Evolutionary conservation across 2,329 filamentous ascomycete species (phyloP).

Genomic region (Colletotrichum sp.): DNA sequence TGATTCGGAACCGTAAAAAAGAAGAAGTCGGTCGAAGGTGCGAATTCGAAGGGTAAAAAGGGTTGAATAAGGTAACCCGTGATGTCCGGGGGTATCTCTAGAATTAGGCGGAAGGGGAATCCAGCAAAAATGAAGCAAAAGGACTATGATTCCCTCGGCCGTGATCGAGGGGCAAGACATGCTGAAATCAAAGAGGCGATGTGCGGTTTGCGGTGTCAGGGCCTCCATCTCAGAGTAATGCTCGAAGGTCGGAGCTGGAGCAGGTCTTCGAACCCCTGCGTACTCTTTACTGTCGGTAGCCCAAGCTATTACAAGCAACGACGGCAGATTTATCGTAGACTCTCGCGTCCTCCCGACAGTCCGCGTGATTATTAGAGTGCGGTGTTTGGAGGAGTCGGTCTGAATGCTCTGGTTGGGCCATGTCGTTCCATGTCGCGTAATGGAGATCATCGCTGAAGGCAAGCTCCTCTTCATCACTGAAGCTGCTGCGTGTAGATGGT

Average conservation of each 20-base stretch:
- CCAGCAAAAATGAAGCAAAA: slow-evolving; percentile 10
- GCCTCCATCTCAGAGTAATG: not conserved
- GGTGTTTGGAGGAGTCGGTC: not conserved
- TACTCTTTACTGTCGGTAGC: not conserved
- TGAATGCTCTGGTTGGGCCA: slow-evolving; percentile 1
- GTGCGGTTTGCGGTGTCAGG: not conserved
- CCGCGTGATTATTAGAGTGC: not conserved
- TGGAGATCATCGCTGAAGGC: slow-evolving; percentile 18
- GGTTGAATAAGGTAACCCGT: slow-evolving; percentile 11
- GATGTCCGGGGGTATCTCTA: slow-evolving; percentile 25
- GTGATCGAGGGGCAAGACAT: not conserved
- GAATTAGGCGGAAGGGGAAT: slow-evolving; percentile 20
- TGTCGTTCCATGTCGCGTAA: slow-evolving; percentile 18
- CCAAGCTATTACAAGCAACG: slow-evolving; percentile 3
- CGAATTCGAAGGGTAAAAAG: not conserved
- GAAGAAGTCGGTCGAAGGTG: not conserved
- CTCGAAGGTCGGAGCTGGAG: not conserved
- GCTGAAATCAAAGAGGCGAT: not conserved
- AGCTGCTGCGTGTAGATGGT: slow-evolving; percentile 49
- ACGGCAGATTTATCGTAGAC: not conserved
- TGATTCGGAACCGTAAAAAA: slow-evolving; percentile 8
- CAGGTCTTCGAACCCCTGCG: not conserved
- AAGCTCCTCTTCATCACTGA: slow-evolving; percentile 30
- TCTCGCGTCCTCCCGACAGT: not conserved
- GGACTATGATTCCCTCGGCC: not conserved